Percentiles rank a stretch among this genome's conserved stretches.
Evolutionary conservation across 176 grass and related monocot species (phyloP).

Genomic region (Oryza glaberrima): DNA sequence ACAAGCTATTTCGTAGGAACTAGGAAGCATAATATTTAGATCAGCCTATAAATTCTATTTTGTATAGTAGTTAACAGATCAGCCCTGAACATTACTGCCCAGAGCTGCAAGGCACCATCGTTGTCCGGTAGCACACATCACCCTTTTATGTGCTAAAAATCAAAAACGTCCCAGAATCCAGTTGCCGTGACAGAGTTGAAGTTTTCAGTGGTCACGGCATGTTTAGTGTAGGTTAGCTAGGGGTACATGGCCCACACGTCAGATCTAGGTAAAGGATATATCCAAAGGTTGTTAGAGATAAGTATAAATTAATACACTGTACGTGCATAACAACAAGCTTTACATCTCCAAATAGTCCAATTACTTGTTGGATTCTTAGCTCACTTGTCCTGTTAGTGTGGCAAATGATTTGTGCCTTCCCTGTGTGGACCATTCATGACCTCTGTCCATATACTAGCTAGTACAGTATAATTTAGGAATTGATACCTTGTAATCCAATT

Average conservation of each 20-base stretch:
- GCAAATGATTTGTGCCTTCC: neutral
- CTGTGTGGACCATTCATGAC: constrained; percentile 28
- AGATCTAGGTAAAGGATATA: neutral
- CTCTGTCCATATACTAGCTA: constrained; percentile 31
- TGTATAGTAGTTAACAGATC: neutral
- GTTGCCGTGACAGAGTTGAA: constrained; percentile 43
- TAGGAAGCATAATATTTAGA: neutral
- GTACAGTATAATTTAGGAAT: constrained; percentile 35
- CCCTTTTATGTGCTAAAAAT: neutral
- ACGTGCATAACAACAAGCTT: neutral
- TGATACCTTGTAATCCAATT: constrained; percentile 42
- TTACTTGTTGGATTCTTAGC: constrained; percentile 35
- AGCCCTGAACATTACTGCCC: neutral
- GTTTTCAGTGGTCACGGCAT: constrained; percentile 32
- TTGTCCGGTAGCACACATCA: neutral
- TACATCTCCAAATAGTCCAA: neutral
- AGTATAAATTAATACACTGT: neutral
- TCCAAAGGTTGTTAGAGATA: constrained; percentile 21
- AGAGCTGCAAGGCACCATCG: neutral
- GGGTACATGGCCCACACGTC: neutral
- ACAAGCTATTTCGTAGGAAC: neutral
- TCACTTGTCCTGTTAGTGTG: neutral
- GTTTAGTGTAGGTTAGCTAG: neutral
- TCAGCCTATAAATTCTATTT: too few relatives aligned
- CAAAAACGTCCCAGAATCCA: constrained; percentile 34